phyloP scores from a whole-genome alignment of 2,329 filamentous ascomycete species.

The Talaromyces islandicus region DNA sequence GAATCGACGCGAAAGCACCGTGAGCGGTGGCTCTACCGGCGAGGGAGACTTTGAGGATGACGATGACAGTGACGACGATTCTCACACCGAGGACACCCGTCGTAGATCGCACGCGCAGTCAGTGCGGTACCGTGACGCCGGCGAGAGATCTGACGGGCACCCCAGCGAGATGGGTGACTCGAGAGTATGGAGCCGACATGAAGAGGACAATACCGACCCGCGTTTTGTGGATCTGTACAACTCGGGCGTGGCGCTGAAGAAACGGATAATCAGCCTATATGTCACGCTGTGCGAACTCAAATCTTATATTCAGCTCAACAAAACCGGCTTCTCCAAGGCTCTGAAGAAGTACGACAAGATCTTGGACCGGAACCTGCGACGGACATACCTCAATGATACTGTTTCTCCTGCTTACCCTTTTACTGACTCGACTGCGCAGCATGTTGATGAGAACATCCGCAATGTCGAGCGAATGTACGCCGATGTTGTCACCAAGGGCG shows the following conservation, averaged over 20 bases:
- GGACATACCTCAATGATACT: slow-evolving; percentile 64
- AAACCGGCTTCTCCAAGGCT: slow-evolving; percentile 92
- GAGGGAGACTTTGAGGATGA: slow-evolving; percentile 37
- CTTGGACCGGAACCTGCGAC: slow-evolving; percentile 72
- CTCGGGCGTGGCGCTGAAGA: slow-evolving; percentile 80
- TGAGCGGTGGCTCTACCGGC: slow-evolving; percentile 48
- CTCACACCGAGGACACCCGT: slow-evolving; percentile 39
- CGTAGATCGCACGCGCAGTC: slow-evolving; percentile 23
- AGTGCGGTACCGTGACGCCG: slow-evolving; percentile 17
- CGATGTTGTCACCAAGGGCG: slow-evolving; percentile 73
- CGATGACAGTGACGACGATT: slow-evolving; percentile 54
- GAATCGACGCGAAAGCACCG: slow-evolving; percentile 41
- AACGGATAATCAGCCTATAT: slow-evolving; percentile 78
- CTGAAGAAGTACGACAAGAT: slow-evolving; percentile 99
- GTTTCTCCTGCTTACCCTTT: slow-evolving; percentile 82
- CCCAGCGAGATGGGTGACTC: slow-evolving; percentile 31
- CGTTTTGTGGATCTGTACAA: slow-evolving; percentile 66
- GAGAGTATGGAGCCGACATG: slow-evolving; percentile 41
- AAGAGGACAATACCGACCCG: slow-evolving; percentile 69
- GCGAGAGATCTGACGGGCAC: slow-evolving; percentile 21
- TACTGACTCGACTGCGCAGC: slow-evolving; percentile 61
- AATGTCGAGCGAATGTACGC: slow-evolving; percentile 77
- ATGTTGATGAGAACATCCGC: slow-evolving; percentile 64
- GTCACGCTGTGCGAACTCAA: slow-evolving; percentile 92
- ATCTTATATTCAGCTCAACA: slow-evolving; percentile 92